A percentile compares a stretch with the other conserved stretches of the same genome.
Evolutionary conservation across 345 rosid genomes (phyloP).

Genomic region (Streptanthus diversifolius): DNA sequence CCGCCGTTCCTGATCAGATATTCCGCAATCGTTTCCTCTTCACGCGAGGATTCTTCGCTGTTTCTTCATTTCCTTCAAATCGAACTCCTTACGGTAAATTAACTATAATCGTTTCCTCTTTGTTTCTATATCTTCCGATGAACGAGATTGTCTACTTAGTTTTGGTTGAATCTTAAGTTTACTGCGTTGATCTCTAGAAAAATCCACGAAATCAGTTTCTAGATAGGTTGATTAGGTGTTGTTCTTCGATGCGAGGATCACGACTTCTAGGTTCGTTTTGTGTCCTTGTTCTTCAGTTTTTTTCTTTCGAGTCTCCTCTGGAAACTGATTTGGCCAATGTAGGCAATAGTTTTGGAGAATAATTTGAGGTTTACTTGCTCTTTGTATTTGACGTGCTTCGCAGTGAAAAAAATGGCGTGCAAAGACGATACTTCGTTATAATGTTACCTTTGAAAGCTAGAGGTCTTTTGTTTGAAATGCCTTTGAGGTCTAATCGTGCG

Average conservation of each 20-base stretch:
- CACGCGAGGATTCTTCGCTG: conserved; percentile 31
- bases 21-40: neutral
- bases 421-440: neutral
- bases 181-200: neutral
- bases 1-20: neutral
- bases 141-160: neutral
- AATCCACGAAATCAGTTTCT: neutral
- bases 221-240: neutral
- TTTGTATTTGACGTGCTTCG: neutral
- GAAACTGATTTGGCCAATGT: too few species aligned
- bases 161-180: neutral
- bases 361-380: neutral
- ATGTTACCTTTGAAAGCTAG: neutral
- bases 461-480: neutral
- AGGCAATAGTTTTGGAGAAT: too few species aligned
- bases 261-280: neutral
- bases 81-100: conserved; percentile 25
- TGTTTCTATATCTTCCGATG: neutral
- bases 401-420: neutral
- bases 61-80: conserved; percentile 26
- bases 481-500: neutral
- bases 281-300: neutral
- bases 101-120: neutral
- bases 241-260: neutral
- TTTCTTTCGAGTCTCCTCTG: neutral